Percentiles rank a stretch among this genome's conserved stretches.
Evolutionary conservation across 2,329 filamentous ascomycete species (phyloP).

Genomic region (Colletotrichum gigasporum): DNA sequence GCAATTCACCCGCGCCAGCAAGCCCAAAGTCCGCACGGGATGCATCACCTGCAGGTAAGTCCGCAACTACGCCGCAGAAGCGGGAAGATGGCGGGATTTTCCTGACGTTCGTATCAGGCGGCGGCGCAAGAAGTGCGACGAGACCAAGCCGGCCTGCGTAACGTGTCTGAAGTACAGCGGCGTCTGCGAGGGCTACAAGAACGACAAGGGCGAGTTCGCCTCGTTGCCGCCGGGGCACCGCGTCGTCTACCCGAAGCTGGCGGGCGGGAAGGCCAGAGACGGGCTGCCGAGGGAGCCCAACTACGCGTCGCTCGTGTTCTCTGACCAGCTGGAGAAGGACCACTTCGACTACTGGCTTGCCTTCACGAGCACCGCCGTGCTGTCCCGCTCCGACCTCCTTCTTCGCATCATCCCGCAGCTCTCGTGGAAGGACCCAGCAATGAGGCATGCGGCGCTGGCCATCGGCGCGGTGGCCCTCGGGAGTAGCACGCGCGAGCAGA

Average conservation of each 20-base stretch:
- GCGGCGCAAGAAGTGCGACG: constrained; percentile 18
- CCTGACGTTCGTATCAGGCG: not conserved
- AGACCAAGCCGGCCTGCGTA: constrained; percentile 10
- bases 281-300: not conserved
- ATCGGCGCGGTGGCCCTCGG: constrained; percentile 41
- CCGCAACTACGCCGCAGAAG: not conserved
- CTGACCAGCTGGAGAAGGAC: constrained; percentile 15
- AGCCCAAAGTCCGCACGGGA: constrained; percentile 7
- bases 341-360: constrained; percentile 16
- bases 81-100: no score
- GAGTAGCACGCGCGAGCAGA: constrained; percentile 1
- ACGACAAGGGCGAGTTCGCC: not conserved
- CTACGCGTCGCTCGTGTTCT: constrained; percentile 2
- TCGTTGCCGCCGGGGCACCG: not conserved
- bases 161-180: constrained; percentile 19
- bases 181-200: constrained; percentile 7
- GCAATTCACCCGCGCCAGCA: constrained; percentile 6
- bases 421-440: constrained; percentile 30
- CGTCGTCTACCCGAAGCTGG: not conserved
- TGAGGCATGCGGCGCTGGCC: constrained; percentile 50
- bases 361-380: not conserved
- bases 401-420: constrained; percentile 30
- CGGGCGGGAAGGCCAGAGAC: not conserved
- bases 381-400: constrained; percentile 5
- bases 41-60: constrained; percentile 22